These are phyloP conservation scores for Knoxia roxburghii DNA, from an alignment of 257 asterid genomes.

Conservation along the genomic window DNA sequence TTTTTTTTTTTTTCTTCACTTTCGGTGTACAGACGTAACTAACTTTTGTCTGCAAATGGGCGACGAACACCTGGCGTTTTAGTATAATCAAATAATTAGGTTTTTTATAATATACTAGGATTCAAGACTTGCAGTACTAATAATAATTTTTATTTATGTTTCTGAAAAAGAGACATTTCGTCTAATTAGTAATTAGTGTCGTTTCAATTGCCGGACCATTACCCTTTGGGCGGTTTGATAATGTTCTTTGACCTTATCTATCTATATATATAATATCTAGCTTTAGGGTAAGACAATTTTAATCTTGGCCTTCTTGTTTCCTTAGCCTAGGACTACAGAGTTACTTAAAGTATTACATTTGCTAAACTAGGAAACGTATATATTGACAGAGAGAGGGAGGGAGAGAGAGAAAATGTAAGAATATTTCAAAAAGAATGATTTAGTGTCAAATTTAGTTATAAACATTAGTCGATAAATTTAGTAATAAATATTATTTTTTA, in stretches of 20 bases:
- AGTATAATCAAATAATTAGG: neutral
- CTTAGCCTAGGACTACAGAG: too few relatives aligned
- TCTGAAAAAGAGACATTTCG: conserved; percentile 19
- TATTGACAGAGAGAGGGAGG: too few relatives aligned
- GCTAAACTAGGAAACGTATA: too few relatives aligned
- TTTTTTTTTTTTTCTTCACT: conserved; percentile 27
- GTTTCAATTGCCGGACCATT: conserved; percentile 20
- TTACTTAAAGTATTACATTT: too few relatives aligned
- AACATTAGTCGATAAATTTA: too few relatives aligned
- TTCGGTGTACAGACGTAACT: conserved; percentile 32
- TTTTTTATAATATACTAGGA: neutral
- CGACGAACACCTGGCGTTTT: neutral
- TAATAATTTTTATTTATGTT: neutral
- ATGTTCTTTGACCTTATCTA: neutral
- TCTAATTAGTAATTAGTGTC: conserved; percentile 11
- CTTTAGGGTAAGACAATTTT: neutral
- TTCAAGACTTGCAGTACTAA: neutral
- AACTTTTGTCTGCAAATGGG: neutral
- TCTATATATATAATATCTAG: neutral
- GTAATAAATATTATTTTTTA: too few relatives aligned
- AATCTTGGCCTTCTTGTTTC: conserved; percentile 2
- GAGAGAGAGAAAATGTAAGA: too few relatives aligned
- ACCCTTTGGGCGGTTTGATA: conserved; percentile 19
- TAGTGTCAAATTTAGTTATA: too few relatives aligned
- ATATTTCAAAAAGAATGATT: too few relatives aligned